Percentiles rank a stretch among this genome's conserved stretches.
Conservation (phyloP, 805 yeast genomes). For the Metschnikowia borealis region DNA sequence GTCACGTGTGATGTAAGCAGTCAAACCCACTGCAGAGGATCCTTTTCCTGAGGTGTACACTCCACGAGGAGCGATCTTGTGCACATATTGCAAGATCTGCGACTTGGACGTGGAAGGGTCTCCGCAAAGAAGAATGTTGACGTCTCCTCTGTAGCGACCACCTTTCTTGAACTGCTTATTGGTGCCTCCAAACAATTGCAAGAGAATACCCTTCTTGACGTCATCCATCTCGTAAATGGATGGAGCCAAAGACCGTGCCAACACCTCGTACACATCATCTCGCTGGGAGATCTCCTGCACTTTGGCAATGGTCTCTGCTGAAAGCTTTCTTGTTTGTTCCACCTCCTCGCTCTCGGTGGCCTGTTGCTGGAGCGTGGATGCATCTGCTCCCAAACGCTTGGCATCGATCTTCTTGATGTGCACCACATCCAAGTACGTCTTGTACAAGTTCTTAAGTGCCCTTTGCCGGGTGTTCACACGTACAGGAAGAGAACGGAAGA, state of each 20-base stretch:
- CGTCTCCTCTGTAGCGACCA: constrained; percentile 94
- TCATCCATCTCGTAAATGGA: constrained; percentile 94
- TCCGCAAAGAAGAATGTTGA: constrained; percentile 88
- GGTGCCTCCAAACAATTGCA: constrained; percentile 94
- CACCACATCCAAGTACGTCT: constrained; percentile 91
- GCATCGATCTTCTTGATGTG: constrained; percentile 85
- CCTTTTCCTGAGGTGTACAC: constrained; percentile 98
- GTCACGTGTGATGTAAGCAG: constrained; percentile 95
- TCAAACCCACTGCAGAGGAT: constrained; percentile 97
- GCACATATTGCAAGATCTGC: constrained; percentile 90
- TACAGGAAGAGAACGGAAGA: constrained; percentile 89
- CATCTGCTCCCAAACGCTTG: constrained; percentile 76
- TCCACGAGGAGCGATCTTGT: constrained; percentile 96
- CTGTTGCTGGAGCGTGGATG: constrained; percentile 58
- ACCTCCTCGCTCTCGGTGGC: constrained; percentile 65
- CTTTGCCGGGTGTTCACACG: constrained; percentile 83
- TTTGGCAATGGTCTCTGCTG: constrained; percentile 63
- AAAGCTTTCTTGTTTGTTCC: constrained; percentile 67
- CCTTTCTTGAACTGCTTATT: constrained; percentile 85
- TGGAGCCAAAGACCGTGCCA: constrained; percentile 94
- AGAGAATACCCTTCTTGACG: constrained; percentile 88
- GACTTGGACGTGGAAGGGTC: constrained; percentile 98
- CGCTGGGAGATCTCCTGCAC: constrained; percentile 63
- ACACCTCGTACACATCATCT: constrained; percentile 76
- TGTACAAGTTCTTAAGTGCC: constrained; percentile 76